Conservation (phyloP, 2,329 filamentous ascomycete genomes). For the Aspergillus pseudotamarii region DNA sequence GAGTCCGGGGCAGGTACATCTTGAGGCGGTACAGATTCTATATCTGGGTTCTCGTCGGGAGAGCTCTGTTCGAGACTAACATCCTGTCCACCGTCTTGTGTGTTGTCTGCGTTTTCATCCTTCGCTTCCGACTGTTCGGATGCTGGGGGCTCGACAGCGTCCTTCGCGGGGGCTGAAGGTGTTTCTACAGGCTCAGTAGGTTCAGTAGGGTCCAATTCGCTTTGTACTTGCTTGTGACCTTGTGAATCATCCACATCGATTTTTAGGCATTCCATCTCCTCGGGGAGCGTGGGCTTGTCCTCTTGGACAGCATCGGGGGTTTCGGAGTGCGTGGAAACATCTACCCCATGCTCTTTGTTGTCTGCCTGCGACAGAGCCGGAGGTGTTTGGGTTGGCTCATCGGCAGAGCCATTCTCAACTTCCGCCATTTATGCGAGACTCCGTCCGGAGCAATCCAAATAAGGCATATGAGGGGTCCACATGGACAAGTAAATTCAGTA, state of each 20-base stretch:
- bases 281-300: constrained; percentile 35
- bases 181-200: constrained; percentile 25
- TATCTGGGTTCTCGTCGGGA: constrained; percentile 20
- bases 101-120: constrained; percentile 16
- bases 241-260: constrained; percentile 26
- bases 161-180: constrained; percentile 29
- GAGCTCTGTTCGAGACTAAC: constrained; percentile 18
- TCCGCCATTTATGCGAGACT: constrained; percentile 47
- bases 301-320: constrained; percentile 29
- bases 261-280: constrained; percentile 33
- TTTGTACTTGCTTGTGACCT: constrained; percentile 10
- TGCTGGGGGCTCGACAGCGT: constrained; percentile 28
- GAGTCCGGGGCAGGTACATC: constrained; percentile 27
- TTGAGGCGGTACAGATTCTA: constrained; percentile 22
- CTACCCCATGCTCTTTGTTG: constrained; percentile 31
- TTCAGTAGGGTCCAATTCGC: constrained; percentile 20
- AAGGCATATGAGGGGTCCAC: constrained; percentile 29
- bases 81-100: constrained; percentile 19
- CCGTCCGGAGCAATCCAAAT: constrained; percentile 34
- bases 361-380: constrained; percentile 30
- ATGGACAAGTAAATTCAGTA: constrained; percentile 30
- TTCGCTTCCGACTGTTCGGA: constrained; percentile 25
- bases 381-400: constrained; percentile 34
- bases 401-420: constrained; percentile 38
- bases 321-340: constrained; percentile 30